Evolutionary conservation across 1,284 basidiomycete species (phyloP), one percentile per base, ranked within the genome.

Genomic region (Erythrobasidium hasegawianum): DNA sequence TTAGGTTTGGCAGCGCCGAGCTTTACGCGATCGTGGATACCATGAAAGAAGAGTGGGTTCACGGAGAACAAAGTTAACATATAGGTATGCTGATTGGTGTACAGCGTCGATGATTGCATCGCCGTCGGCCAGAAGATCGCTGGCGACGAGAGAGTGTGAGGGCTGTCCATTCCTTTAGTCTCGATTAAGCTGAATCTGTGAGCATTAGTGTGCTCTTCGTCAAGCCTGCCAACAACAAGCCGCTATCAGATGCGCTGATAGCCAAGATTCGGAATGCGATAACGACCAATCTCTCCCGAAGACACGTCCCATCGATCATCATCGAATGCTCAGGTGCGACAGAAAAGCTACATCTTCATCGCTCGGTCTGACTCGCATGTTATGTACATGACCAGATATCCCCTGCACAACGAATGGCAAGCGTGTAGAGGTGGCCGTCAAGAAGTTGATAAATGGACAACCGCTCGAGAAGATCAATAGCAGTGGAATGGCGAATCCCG

Each of bases 1-100:
- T 94, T 68, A 84, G 90, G 18, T 93, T 92, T 74, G 90, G 90
- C 20, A 87, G 87, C 38, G 84, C 86, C 29, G 90, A 93, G 77
- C 84, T 93, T 58, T 93, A 93, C 79, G 86, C 88, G 72, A 86
- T 90, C 52, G 81, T 93, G 45, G 88, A 89, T 71, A 75, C 81
- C 68, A 52, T 69, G 54, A 56, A 57, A 26, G 68, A 64, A 18
- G 56, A 52, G 54, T 57, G 41, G 29, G 67, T 64, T 11, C n/a
- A n/a, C n/a, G n/a, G 55, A 11, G 24, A 38, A 18, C 14, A 57
- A n/a, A 10, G 38, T 16, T 33, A 16, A 2, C 24, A 27, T 14
- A n/a, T n/a, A n/a, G 26, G 18, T 40, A 43, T 7, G 22, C 43
- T 47, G 43, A 47, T n/a, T n/a, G n/a, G 78, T 79, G 77, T 79